Percentiles rank a stretch among this genome's conserved stretches.
These are phyloP conservation scores for Leccinum olivaceopallidum DNA, from an alignment of 768 basidiomycete species.

Conservation along the genomic window DNA sequence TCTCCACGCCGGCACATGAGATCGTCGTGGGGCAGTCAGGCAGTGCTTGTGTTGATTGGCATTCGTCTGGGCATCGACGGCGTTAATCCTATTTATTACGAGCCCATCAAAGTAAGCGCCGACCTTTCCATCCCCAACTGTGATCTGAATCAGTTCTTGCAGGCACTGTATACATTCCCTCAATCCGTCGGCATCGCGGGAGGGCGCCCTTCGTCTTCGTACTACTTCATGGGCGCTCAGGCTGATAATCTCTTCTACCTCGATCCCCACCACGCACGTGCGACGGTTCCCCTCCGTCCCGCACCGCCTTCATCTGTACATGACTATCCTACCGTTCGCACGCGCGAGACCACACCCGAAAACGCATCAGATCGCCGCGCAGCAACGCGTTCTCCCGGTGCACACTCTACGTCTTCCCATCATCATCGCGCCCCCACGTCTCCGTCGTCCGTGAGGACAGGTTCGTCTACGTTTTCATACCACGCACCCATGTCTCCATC, in stretches of 20 bases:
- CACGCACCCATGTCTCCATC: constrained; percentile 63
- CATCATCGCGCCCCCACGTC: constrained; percentile 45
- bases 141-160: constrained; percentile 1
- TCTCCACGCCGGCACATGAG: constrained; percentile 34
- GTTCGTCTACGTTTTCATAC: constrained; percentile 52
- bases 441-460: constrained; percentile 52
- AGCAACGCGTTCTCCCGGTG: constrained; percentile 27
- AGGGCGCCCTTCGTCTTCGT: constrained; percentile 94
- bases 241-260: constrained; percentile 84
- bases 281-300: constrained; percentile 69
- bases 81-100: constrained; percentile 94
- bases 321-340: constrained; percentile 23
- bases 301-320: constrained; percentile 35
- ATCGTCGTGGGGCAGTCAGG: constrained; percentile 72
- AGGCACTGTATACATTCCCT: constrained; percentile 90
- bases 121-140: neutral
- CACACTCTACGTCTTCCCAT: constrained; percentile 21
- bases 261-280: constrained; percentile 77
- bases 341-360: constrained; percentile 34
- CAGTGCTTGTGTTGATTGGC: constrained; percentile 85
- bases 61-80: constrained; percentile 88
- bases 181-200: constrained; percentile 97
- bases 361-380: constrained; percentile 29
- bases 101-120: constrained; percentile 66
- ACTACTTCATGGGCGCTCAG: constrained; percentile 96